Conservation (phyloP, 2,329 filamentous ascomycete genomes). For the Penicillium sp. region DNA sequence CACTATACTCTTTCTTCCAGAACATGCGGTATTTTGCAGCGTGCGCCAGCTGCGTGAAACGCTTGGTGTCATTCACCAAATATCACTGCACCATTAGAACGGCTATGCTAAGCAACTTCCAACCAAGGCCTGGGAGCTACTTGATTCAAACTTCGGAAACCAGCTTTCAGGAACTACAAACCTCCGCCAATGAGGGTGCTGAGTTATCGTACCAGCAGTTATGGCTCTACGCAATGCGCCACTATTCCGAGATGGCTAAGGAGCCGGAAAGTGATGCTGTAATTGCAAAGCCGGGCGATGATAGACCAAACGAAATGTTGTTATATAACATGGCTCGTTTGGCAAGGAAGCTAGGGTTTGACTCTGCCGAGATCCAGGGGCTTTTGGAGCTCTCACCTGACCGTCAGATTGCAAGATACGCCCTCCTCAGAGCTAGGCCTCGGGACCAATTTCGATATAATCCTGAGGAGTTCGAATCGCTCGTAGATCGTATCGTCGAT, state of each 20-base stretch:
- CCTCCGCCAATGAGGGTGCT: constrained; percentile 14
- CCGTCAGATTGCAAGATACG: constrained; percentile 22
- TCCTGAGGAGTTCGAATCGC: constrained; percentile 19
- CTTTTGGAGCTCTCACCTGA: constrained; percentile 27
- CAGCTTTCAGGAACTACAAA: constrained; percentile 25
- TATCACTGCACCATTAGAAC: background rate
- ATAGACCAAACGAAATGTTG: constrained; percentile 23
- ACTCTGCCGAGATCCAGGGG: constrained; percentile 21
- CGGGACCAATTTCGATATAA: constrained; percentile 26
- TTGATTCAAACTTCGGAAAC: constrained; percentile 33
- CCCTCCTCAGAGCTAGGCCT: constrained; percentile 29
- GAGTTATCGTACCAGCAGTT: constrained; percentile 32
- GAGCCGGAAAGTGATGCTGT: constrained; percentile 8
- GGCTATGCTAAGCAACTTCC: constrained; percentile 1
- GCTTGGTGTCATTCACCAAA: constrained; percentile 21
- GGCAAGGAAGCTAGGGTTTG: constrained; percentile 26
- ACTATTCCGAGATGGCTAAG: constrained; percentile 32
- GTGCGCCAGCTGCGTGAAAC: constrained; percentile 33
- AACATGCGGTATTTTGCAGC: constrained; percentile 41
- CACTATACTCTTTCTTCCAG: constrained; percentile 44
- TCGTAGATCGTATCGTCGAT: constrained; percentile 25
- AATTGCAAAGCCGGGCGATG: constrained; percentile 17
- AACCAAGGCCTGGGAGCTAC: background rate
- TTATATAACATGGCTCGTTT: constrained; percentile 31
- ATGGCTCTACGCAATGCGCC: constrained; percentile 38